A percentile compares a stretch with the other conserved stretches of the same genome.
Conservation (phyloP, 2,329 filamentous ascomycete genomes). For the Sporothrix protearum region DNA sequence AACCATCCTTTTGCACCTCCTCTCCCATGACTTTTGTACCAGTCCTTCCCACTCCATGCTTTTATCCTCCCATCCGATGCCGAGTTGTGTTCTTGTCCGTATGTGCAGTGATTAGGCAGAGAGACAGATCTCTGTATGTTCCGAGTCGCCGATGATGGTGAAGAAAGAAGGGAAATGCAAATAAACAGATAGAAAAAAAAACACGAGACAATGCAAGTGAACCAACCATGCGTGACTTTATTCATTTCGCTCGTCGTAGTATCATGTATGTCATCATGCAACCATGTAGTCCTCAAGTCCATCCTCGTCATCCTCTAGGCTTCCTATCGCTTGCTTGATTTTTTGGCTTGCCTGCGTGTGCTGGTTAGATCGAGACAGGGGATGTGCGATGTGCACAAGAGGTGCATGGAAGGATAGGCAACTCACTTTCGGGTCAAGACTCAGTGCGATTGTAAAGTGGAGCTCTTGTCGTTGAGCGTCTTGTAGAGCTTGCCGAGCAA, state of each 20-base stretch:
- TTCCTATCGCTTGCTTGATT: slow-evolving; percentile 96
- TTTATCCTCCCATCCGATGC: not conserved
- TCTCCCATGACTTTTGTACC: not conserved
- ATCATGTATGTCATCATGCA: slow-evolving; percentile 40
- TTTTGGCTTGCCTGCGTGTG: slow-evolving; percentile 72
- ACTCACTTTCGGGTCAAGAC: slow-evolving; percentile 82
- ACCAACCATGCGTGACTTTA: slow-evolving; percentile 9
- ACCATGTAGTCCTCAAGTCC: slow-evolving; percentile 66
- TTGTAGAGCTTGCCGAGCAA: slow-evolving; percentile 82
- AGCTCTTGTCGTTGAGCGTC: slow-evolving; percentile 65
- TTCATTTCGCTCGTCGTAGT: not conserved
- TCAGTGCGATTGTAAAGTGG: slow-evolving; percentile 93
- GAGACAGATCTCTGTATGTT: not conserved
- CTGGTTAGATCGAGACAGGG: slow-evolving; percentile 18
- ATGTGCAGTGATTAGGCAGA: not conserved
- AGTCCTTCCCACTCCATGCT: not conserved
- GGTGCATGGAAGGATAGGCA: slow-evolving; percentile 38
- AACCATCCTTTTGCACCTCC: not conserved
- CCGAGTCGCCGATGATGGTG: not conserved
- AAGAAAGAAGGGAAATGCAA: not conserved
- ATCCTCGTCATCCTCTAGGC: slow-evolving; percentile 76
- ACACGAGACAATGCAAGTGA: slow-evolving; percentile 2
- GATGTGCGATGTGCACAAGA: not conserved
- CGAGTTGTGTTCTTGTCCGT: not conserved
- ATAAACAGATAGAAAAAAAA: not conserved